Evolutionary conservation across 192 early-diverging fungal species (phyloP).

Genomic region (Coemansia sp.): DNA sequence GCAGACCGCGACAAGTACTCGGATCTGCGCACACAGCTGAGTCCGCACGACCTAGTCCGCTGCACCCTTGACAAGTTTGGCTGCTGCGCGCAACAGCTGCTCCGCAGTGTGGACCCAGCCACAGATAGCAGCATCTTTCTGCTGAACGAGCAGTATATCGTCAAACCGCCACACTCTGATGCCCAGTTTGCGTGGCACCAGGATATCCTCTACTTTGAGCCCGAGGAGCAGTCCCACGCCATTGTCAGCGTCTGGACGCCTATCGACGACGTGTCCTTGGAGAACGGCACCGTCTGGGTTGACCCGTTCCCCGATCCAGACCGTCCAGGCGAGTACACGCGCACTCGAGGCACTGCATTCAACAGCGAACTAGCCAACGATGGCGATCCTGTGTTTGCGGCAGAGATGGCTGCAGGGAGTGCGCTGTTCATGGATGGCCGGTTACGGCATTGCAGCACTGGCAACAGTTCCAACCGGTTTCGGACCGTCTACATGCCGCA

Average conservation of each 20-base stretch:
- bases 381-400: constrained; percentile 2
- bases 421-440: constrained; percentile 51
- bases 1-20: constrained; percentile 15
- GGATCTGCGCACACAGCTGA: constrained; percentile 13
- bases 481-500: constrained; percentile 46
- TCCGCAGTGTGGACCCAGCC: neutral
- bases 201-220: constrained; percentile 33
- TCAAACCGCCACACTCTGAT: constrained; percentile 37
- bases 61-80: constrained; percentile 45
- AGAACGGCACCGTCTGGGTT: constrained; percentile 40
- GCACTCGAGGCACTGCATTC: neutral
- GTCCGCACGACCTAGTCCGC: neutral
- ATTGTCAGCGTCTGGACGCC: constrained; percentile 49
- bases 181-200: constrained; percentile 53
- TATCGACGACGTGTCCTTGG: constrained; percentile 19
- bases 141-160: constrained; percentile 54
- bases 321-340: constrained; percentile 20
- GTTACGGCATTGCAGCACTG: constrained; percentile 43
- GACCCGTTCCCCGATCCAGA: constrained; percentile 40
- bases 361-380: neutral
- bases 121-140: neutral
- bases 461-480: constrained; percentile 15
- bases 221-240: constrained; percentile 12
- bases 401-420: constrained; percentile 28
- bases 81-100: constrained; percentile 26